A percentile compares a stretch with the other conserved stretches of the same genome.
Conservation (phyloP, 371 early-diverging fungal species). For the Mucor circinelloides region DNA sequence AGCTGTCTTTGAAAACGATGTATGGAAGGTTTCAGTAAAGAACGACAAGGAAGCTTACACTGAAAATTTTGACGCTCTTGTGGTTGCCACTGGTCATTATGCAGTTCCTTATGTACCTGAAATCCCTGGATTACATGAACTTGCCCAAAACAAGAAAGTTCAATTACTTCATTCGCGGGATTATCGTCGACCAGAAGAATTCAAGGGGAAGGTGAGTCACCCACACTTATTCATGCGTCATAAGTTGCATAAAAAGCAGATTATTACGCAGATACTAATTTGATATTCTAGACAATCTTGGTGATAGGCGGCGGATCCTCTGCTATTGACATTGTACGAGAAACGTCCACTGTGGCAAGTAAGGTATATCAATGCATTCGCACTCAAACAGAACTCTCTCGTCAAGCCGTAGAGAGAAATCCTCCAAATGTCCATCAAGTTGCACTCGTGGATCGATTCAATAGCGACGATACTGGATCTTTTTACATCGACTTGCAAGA, state of each 20-base stretch:
- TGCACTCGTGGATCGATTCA: conserved; percentile 11
- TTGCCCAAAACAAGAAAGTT: conserved; percentile 12
- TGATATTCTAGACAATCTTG: conserved; percentile 30
- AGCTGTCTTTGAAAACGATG: conserved; percentile 24
- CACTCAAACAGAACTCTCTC: conserved; percentile 27
- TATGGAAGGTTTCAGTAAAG: conserved; percentile 22
- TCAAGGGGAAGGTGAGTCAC: conserved; percentile 39
- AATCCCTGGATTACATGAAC: conserved; percentile 39
- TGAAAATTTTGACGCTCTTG: conserved; percentile 55
- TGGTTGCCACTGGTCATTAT: conserved; percentile 66
- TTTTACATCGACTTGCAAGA: conserved; percentile 39
- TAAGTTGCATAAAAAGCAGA: not conserved
- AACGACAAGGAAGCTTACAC: not conserved
- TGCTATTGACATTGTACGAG: conserved; percentile 56
- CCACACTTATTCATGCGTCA: not conserved
- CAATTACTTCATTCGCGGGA: conserved; percentile 56
- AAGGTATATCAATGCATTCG: conserved; percentile 51
- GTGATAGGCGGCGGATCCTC: conserved; percentile 58
- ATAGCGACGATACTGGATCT: not conserved
- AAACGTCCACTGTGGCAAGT: conserved; percentile 37
- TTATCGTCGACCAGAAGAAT: conserved; percentile 50
- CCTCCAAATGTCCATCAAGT: conserved; percentile 19
- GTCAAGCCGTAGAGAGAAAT: conserved; percentile 11
- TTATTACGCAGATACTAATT: not conserved
- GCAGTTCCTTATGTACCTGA: conserved; percentile 59